These are phyloP conservation scores for Russula sp. DNA, from an alignment of 768 basidiomycete genomes.

Conservation along the genomic window DNA sequence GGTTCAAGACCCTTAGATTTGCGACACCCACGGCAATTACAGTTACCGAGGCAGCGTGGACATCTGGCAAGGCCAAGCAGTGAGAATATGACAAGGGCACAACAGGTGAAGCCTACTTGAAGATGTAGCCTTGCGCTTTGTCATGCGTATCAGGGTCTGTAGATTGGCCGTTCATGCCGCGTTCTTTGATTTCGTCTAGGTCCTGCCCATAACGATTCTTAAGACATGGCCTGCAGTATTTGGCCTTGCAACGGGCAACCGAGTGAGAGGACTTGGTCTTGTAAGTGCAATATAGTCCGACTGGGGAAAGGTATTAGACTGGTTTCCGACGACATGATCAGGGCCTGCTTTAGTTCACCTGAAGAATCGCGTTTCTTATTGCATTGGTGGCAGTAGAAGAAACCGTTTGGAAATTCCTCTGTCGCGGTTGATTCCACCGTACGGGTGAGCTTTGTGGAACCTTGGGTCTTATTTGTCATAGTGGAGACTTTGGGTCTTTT, in stretches of 20 bases:
- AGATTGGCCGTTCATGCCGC: conserved; percentile 15
- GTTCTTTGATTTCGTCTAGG: conserved; percentile 41
- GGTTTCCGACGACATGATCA: background rate
- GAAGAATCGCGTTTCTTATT: conserved; percentile 54
- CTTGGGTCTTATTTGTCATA: conserved; percentile 36
- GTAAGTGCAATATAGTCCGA: conserved; percentile 41
- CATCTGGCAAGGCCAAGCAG: conserved; percentile 46
- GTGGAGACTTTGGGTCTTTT: conserved; percentile 44
- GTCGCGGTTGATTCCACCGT: conserved; percentile 22
- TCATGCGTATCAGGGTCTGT: conserved; percentile 36
- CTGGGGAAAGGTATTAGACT: conserved; percentile 32
- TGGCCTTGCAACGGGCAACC: conserved; percentile 49
- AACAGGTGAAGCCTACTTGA: conserved; percentile 44
- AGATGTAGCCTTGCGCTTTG: conserved; percentile 43
- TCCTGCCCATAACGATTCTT: conserved; percentile 64
- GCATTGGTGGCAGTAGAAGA: conserved; percentile 71
- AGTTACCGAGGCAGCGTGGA: conserved; percentile 61
- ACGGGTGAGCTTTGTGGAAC: background rate
- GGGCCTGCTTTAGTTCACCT: conserved; percentile 39
- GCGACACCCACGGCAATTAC: conserved; percentile 66
- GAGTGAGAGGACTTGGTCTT: conserved; percentile 32
- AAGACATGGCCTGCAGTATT: conserved; percentile 65
- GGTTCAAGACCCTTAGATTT: conserved; percentile 60
- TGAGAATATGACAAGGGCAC: conserved; percentile 26
- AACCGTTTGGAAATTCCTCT: conserved; percentile 40